phyloP scores from a whole-genome alignment of 2,329 filamentous ascomycete genomes.

The Periconia digitata region DNA sequence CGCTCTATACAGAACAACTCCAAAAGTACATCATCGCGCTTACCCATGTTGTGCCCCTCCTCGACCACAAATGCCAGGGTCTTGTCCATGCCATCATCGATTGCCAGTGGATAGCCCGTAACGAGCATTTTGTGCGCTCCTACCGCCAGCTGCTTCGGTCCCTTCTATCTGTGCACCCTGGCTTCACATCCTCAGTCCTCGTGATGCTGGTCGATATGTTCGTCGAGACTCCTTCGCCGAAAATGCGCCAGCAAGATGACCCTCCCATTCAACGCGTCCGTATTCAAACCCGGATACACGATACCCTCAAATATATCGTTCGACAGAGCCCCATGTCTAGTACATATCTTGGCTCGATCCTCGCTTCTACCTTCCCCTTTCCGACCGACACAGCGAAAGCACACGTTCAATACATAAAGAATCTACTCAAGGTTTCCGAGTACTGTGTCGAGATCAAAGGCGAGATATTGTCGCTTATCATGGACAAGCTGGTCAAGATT shows the following conservation, averaged over 20 bases:
- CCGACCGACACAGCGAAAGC: constrained; percentile 73
- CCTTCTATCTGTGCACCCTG: constrained; percentile 79
- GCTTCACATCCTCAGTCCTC: constrained; percentile 73
- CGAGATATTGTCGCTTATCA: constrained; percentile 80
- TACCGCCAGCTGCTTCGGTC: constrained; percentile 61
- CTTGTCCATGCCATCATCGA: constrained; percentile 61
- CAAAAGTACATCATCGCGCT: constrained; percentile 63
- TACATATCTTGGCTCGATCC: constrained; percentile 66
- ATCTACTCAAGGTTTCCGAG: constrained; percentile 73
- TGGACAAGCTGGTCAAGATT: constrained; percentile 86
- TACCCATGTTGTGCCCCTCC: constrained; percentile 56
- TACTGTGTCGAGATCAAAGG: constrained; percentile 78
- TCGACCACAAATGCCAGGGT: constrained; percentile 59
- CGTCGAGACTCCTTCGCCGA: constrained; percentile 58
- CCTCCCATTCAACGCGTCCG: constrained; percentile 61
- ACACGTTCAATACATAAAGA: constrained; percentile 87
- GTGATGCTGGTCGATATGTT: constrained; percentile 82
- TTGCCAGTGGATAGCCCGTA: constrained; percentile 63
- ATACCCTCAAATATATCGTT: constrained; percentile 73
- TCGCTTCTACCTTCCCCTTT: constrained; percentile 72
- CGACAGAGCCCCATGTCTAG: constrained; percentile 79
- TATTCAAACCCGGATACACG: constrained; percentile 75
- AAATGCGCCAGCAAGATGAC: constrained; percentile 57
- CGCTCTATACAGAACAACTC: constrained; percentile 55
- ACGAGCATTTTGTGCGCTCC: constrained; percentile 59